Evolutionary conservation across 139 green algal genomes (phyloP).

Genomic region (Desmodesmus armatus): DNA sequence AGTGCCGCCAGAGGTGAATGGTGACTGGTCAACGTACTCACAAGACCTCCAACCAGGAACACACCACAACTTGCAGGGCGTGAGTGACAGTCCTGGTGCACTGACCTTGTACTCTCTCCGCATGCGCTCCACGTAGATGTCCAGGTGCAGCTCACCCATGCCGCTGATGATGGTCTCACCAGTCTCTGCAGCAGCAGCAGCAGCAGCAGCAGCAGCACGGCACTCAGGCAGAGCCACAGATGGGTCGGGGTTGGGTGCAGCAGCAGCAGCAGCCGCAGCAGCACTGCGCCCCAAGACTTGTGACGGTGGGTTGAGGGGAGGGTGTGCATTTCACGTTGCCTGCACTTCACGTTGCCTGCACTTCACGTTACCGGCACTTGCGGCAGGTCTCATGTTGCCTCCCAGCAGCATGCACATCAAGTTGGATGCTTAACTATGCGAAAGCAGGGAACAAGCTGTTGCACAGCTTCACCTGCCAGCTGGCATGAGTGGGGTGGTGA

Average conservation of each 20-base stretch:
- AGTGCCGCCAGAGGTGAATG: neutral
- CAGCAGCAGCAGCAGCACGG: neutral
- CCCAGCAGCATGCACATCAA: too few species aligned
- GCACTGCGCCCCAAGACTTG: neutral
- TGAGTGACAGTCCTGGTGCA: neutral
- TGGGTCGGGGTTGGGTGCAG: conserved; percentile 55
- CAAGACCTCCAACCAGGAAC: too few species aligned
- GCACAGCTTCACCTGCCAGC: too few species aligned
- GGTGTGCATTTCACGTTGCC: neutral
- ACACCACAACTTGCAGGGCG: neutral
- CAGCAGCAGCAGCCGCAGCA: conserved; percentile 19
- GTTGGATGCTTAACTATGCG: too few species aligned
- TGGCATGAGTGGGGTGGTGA: too few species aligned
- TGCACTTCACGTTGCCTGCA: neutral
- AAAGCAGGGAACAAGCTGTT: too few species aligned
- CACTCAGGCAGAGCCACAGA: neutral
- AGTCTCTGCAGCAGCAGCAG: conserved; percentile 58
- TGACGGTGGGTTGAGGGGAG: neutral
- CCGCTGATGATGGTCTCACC: conserved; percentile 94
- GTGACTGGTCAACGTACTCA: neutral
- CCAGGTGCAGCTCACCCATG: conserved; percentile 99
- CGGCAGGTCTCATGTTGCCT: too few species aligned
- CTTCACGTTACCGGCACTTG: neutral
- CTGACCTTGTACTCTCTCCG: conserved; percentile 98
- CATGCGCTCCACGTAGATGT: conserved; percentile 99